Evolutionary conservation across 495 filamentous ascomycete genomes (phyloP).

Genomic region (Lepidopterella palustris): DNA sequence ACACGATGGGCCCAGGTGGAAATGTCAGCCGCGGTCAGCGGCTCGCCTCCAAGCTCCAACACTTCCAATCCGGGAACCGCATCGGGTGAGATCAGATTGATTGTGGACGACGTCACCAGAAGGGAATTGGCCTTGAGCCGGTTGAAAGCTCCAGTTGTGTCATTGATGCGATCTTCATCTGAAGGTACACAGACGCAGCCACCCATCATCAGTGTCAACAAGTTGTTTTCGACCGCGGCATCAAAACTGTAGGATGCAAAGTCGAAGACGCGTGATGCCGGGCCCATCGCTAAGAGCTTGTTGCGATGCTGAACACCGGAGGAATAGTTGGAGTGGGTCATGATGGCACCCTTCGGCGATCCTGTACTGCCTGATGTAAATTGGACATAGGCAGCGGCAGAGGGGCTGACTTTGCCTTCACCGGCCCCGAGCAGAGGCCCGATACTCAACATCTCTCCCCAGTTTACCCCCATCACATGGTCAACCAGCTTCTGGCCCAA

Average conservation of each 20-base stretch:
- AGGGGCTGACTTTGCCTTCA: conserved; percentile 8
- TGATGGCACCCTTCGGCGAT: conserved; percentile 40
- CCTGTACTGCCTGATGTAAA: conserved; percentile 46
- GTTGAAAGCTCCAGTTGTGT: conserved; percentile 45
- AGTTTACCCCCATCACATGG: neutral
- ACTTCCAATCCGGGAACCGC: neutral
- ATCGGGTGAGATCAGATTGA: conserved; percentile 30
- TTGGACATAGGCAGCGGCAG: conserved; percentile 46
- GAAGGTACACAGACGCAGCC: conserved; percentile 36
- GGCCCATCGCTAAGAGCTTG: conserved; percentile 16
- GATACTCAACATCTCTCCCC: neutral
- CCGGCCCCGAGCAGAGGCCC: neutral
- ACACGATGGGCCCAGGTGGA: conserved; percentile 8
- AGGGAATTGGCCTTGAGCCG: conserved; percentile 40
- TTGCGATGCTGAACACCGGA: conserved; percentile 22
- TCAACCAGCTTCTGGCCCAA: no score
- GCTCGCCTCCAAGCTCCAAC: neutral
- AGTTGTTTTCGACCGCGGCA: conserved; percentile 37
- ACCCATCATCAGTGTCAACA: conserved; percentile 37
- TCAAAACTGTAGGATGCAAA: conserved; percentile 44
- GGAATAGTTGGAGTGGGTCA: conserved; percentile 32
- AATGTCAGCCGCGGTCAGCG: neutral
- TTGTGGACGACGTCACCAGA: conserved; percentile 42
- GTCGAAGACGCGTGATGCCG: conserved; percentile 39
- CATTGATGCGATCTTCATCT: conserved; percentile 44